Conservation (phyloP, 768 basidiomycete genomes). For the Phaffia australis region DNA sequence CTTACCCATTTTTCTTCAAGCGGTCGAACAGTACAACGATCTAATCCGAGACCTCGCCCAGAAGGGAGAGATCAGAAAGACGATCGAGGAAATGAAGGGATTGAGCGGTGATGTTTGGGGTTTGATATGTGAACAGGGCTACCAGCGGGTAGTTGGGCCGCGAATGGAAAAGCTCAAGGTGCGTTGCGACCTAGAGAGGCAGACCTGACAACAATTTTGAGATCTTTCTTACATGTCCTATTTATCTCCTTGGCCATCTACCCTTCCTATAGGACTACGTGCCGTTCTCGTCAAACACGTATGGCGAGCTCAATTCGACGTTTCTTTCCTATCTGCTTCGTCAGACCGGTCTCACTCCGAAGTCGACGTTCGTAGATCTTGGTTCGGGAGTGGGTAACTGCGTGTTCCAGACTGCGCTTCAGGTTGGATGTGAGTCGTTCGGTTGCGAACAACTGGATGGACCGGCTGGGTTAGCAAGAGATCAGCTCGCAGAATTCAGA, state of each 20-base stretch:
- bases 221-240: background rate
- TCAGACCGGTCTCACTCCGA: constrained; percentile 48
- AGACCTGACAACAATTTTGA: background rate
- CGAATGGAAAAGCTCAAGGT: constrained; percentile 63
- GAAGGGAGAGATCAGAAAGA: constrained; percentile 39
- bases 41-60: constrained; percentile 51
- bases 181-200: background rate
- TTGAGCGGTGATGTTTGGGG: constrained; percentile 57
- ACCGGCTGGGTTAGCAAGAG: constrained; percentile 67
- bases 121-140: constrained; percentile 78
- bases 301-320: constrained; percentile 77
- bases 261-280: constrained; percentile 46
- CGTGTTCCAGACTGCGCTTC: constrained; percentile 65
- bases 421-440: constrained; percentile 61
- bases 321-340: constrained; percentile 41
- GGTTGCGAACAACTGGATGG: constrained; percentile 69
- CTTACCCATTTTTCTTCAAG: constrained; percentile 58
- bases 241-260: background rate
- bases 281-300: constrained; percentile 65
- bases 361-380: constrained; percentile 67
- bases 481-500: constrained; percentile 62
- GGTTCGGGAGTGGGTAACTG: constrained; percentile 82
- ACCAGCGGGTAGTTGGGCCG: constrained; percentile 86
- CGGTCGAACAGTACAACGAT: constrained; percentile 53
- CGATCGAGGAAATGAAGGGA: constrained; percentile 36